A percentile compares a stretch with the other conserved stretches of the same genome.
Evolutionary conservation across 2,329 filamentous ascomycete genomes (phyloP).

Genomic region (Daldinia sp.): DNA sequence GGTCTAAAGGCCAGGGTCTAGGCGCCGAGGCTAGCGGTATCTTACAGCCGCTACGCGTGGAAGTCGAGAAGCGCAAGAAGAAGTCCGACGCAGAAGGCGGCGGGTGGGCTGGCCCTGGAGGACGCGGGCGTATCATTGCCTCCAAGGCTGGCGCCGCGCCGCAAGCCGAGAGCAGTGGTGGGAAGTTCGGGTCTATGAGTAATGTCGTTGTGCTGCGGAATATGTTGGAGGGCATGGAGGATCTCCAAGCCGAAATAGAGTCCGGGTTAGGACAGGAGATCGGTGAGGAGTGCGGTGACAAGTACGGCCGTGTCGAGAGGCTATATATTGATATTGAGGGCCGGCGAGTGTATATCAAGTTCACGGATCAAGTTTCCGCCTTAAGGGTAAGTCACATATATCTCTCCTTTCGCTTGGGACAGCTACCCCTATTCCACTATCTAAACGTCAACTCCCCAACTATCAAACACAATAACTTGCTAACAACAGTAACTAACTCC

Average conservation of each 20-base stretch:
- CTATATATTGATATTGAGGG: slow-evolving; percentile 74
- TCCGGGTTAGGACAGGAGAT: slow-evolving; percentile 88
- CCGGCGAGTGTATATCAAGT: slow-evolving; percentile 87
- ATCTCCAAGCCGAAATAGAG: slow-evolving; percentile 80
- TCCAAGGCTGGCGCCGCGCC: slow-evolving; percentile 55
- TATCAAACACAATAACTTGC: neutral
- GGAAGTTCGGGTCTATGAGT: slow-evolving; percentile 76
- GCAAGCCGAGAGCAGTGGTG: slow-evolving; percentile 39
- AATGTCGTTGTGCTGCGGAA: slow-evolving; percentile 82
- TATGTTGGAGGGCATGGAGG: slow-evolving; percentile 84
- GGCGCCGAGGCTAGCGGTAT: slow-evolving; percentile 86
- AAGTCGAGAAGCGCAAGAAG: slow-evolving; percentile 87
- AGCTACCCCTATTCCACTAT: neutral
- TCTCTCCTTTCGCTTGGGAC: neutral
- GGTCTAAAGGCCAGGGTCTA: slow-evolving; percentile 86
- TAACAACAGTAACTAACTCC: neutral
- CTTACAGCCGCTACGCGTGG: slow-evolving; percentile 79
- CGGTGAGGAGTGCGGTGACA: slow-evolving; percentile 88
- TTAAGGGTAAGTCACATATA: slow-evolving; percentile 69
- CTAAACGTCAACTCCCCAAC: neutral
- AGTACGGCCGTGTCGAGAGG: slow-evolving; percentile 86
- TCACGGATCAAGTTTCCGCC: slow-evolving; percentile 84
- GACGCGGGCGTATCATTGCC: slow-evolving; percentile 82
- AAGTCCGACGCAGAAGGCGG: slow-evolving; percentile 80
- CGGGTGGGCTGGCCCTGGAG: slow-evolving; percentile 74